Conservation (phyloP, 257 asterid genomes). For the Nyctanthes arbortristis region DNA sequence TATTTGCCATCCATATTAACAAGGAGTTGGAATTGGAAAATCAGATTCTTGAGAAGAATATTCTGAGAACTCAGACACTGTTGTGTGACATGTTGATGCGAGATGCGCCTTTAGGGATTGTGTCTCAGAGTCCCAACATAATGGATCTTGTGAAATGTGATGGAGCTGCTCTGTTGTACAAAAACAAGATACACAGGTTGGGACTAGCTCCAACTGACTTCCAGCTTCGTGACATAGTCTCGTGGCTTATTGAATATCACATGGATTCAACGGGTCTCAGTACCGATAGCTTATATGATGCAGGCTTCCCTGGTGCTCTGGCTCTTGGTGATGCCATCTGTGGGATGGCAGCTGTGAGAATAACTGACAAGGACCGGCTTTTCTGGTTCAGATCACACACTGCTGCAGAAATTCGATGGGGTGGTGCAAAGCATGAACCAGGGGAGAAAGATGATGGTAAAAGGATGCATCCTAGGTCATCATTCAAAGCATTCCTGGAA, state of each 20-base stretch:
- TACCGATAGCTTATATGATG: slow-evolving; percentile 87
- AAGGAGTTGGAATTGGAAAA: slow-evolving; percentile 82
- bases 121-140: slow-evolving; percentile 82
- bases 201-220: slow-evolving; percentile 70
- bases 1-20: slow-evolving; percentile 83
- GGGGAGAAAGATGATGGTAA: slow-evolving; percentile 77
- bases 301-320: slow-evolving; percentile 87
- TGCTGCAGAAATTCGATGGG: slow-evolving; percentile 90
- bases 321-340: slow-evolving; percentile 78
- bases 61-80: slow-evolving; percentile 79
- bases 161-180: slow-evolving; percentile 71
- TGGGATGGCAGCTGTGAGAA: slow-evolving; percentile 95
- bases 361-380: slow-evolving; percentile 80
- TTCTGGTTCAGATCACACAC: slow-evolving; percentile 96
- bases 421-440: slow-evolving; percentile 86
- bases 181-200: slow-evolving; percentile 46
- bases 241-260: slow-evolving; percentile 86
- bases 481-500: slow-evolving; percentile 88
- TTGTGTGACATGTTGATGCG: slow-evolving; percentile 89
- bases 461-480: slow-evolving; percentile 88
- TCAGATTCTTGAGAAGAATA: slow-evolving; percentile 87
- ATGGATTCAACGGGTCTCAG: slow-evolving; percentile 90
- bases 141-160: slow-evolving; percentile 94
- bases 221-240: slow-evolving; percentile 71
- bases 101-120: slow-evolving; percentile 84